phyloP scores from a whole-genome alignment of 176 grass and related monocot species.

The Elaeis guineensis region DNA sequence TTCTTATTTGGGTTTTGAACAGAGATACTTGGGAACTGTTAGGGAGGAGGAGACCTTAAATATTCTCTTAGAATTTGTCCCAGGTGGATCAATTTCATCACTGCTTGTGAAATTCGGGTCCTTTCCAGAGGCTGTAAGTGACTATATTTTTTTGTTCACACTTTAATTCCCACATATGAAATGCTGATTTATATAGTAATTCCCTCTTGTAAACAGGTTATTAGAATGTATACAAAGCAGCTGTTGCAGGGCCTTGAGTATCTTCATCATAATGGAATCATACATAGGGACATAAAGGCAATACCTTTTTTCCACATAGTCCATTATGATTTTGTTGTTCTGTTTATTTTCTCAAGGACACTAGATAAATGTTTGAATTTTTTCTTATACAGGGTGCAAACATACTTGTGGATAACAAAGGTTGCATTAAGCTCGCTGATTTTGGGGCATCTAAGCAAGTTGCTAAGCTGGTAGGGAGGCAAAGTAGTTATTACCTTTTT shows the following conservation, averaged over 20 bases:
- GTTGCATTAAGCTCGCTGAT: constrained; percentile 97
- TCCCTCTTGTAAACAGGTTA: constrained; percentile 57
- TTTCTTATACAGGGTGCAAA: constrained; percentile 75
- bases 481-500: neutral
- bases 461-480: constrained; percentile 64
- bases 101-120: constrained; percentile 85
- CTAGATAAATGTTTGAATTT: neutral
- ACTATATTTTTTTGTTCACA: constrained; percentile 7
- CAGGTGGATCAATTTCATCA: constrained; percentile 95
- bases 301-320: constrained; percentile 3
- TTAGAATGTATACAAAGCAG: constrained; percentile 94
- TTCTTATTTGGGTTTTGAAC: constrained; percentile 4
- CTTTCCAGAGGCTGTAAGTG: constrained; percentile 82
- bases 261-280: constrained; percentile 89
- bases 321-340: neutral
- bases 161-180: too few species aligned
- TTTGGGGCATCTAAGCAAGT: constrained; percentile 99
- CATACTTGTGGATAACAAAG: constrained; percentile 99
- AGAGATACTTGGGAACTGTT: constrained; percentile 94
- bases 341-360: constrained; percentile 6
- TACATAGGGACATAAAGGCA: constrained; percentile 99
- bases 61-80: constrained; percentile 94
- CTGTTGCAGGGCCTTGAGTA: constrained; percentile 93
- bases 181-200: neutral
- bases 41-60: constrained; percentile 86